Evolutionary conservation across 192 early-diverging fungal species (phyloP).

Genomic region (Jimgerdemannia flammicorona): DNA sequence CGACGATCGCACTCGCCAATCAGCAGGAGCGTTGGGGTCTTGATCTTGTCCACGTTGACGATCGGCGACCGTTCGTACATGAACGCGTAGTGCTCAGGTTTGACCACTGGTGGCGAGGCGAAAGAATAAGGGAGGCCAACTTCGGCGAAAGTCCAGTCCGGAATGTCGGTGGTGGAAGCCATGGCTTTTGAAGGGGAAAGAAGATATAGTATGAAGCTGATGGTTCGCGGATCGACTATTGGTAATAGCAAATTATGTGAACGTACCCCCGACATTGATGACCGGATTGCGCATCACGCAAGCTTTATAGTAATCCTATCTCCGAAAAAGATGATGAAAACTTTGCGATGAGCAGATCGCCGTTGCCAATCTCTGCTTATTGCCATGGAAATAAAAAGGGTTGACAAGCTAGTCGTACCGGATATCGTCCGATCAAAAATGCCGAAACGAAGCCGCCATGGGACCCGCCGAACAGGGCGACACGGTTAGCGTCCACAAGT

Average conservation of each 20-base stretch:
- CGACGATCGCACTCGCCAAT: conserved; percentile 67
- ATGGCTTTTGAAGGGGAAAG: conserved; percentile 17
- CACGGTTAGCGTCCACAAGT: conserved; percentile 42
- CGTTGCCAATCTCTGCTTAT: too few relatives aligned
- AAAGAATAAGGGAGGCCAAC: conserved; percentile 55
- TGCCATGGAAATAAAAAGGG: background rate
- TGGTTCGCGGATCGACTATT: background rate
- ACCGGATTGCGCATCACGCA: conserved; percentile 74
- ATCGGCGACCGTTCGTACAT: conserved; percentile 61
- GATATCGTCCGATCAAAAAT: conserved; percentile 46
- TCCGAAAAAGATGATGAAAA: background rate
- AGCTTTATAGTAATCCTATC: conserved; percentile 57
- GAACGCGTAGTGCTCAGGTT: conserved; percentile 49
- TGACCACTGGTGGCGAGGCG: conserved; percentile 45
- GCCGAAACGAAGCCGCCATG: conserved; percentile 69
- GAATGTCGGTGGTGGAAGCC: conserved; percentile 59
- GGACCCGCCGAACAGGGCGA: conserved; percentile 65
- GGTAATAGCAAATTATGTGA: background rate
- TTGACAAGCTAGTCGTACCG: conserved; percentile 12
- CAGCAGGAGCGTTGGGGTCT: conserved; percentile 60
- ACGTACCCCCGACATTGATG: conserved; percentile 46
- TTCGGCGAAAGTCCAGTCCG: conserved; percentile 73
- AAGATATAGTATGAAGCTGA: background rate
- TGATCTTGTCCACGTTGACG: conserved; percentile 46
- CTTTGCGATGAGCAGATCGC: background rate